Conservation (phyloP, 1,139 yeast species). For the Sugiyamaella pinicola region DNA sequence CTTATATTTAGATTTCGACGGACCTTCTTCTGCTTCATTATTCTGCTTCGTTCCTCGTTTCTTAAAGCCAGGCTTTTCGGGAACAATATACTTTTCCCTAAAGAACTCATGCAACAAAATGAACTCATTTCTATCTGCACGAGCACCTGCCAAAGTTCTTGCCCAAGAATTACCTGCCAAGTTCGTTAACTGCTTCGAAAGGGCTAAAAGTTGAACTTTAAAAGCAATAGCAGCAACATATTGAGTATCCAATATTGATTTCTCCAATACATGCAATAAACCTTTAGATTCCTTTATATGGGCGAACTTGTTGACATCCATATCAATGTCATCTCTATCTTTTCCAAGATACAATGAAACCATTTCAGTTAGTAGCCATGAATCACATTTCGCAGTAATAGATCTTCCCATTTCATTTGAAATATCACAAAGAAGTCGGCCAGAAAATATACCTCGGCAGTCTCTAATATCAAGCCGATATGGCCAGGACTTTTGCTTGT, state of each 20-base stretch:
- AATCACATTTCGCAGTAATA: conserved; percentile 84
- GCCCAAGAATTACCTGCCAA: conserved; percentile 99
- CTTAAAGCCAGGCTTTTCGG: conserved; percentile 60
- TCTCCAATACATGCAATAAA: conserved; percentile 69
- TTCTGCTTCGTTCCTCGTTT: conserved; percentile 2
- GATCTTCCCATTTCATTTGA: conserved; percentile 96
- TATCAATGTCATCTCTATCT: conserved; percentile 70
- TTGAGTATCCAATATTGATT: conserved; percentile 66
- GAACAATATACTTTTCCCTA: conserved; percentile 78
- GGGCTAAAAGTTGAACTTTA: conserved; percentile 78
- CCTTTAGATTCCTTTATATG: conserved; percentile 63
- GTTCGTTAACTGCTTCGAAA: conserved; percentile 88
- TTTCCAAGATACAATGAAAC: conserved; percentile 70
- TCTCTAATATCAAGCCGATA: conserved; percentile 50
- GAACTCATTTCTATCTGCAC: conserved; percentile 95
- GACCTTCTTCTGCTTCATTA: conserved; percentile 34
- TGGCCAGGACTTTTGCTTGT: conserved; percentile 72
- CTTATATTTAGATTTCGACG: conserved; percentile 58
- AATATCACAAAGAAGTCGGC: conserved; percentile 88
- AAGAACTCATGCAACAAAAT: conserved; percentile 91
- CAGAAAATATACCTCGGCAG: conserved; percentile 70
- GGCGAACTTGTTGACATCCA: conserved; percentile 59
- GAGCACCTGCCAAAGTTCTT: conserved; percentile 88
- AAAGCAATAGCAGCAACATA: conserved; percentile 75
- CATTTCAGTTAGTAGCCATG: conserved; percentile 97